These are phyloP conservation scores for Babesia bigemina DNA, from an alignment of 169 alveolate species.

Conservation along the genomic window DNA sequence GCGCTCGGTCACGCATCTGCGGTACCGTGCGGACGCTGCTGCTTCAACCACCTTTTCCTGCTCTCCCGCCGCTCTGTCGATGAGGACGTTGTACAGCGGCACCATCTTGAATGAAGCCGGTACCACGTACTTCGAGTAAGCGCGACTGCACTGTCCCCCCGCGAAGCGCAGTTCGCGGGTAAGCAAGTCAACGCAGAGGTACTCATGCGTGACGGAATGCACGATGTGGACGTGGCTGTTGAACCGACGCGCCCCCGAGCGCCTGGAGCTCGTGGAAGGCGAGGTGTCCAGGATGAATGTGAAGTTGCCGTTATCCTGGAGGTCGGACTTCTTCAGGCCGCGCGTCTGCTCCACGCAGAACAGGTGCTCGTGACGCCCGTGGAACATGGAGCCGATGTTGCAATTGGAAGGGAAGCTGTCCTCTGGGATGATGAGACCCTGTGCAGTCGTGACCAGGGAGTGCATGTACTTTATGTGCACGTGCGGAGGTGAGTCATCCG, in stretches of 20 bases:
- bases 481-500: slow-evolving; percentile 3
- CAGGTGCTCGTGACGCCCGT: slow-evolving; percentile 51
- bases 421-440: slow-evolving; percentile 2
- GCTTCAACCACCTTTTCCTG: slow-evolving; percentile 4
- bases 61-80: neutral
- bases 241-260: slow-evolving; percentile 1
- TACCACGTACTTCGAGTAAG: slow-evolving; percentile 39
- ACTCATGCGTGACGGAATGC: slow-evolving; percentile 40
- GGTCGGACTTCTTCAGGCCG: slow-evolving; percentile 17
- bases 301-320: slow-evolving; percentile 36
- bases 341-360: slow-evolving; percentile 41
- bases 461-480: slow-evolving; percentile 42
- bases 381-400: slow-evolving; percentile 40
- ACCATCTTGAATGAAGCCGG: slow-evolving; percentile 60
- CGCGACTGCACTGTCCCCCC: neutral
- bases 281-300: slow-evolving; percentile 37
- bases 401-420: slow-evolving; percentile 31
- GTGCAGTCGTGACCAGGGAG: neutral
- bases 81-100: slow-evolving; percentile 27
- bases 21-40: neutral
- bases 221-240: slow-evolving; percentile 19
- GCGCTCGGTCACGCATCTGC: slow-evolving; percentile 21
- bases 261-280: slow-evolving; percentile 16
- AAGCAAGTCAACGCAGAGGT: slow-evolving; percentile 55
- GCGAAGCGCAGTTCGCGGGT: slow-evolving; percentile 53